Evolutionary conservation across 345 rosid species (phyloP).

Genomic region (Theobroma cacao): DNA sequence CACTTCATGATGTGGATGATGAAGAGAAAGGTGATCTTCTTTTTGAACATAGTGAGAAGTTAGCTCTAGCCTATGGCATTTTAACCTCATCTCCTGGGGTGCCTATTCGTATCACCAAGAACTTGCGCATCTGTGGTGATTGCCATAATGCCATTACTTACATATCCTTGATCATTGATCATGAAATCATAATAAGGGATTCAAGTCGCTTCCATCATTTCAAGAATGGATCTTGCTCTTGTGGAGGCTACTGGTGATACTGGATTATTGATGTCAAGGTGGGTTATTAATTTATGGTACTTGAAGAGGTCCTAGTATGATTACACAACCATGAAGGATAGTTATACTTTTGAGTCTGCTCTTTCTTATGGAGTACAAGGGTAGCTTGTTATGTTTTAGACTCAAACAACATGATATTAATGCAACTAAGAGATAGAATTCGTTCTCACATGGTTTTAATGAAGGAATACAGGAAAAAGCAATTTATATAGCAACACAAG

Average conservation of each 20-base stretch:
- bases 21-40: conserved; percentile 85
- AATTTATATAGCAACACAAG: not conserved
- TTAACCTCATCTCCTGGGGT: conserved; percentile 52
- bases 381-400: not conserved
- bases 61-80: conserved; percentile 80
- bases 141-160: conserved; percentile 73
- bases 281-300: not conserved
- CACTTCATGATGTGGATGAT: conserved; percentile 88
- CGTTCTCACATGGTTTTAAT: not conserved
- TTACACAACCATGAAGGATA: not conserved
- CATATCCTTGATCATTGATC: conserved; percentile 60
- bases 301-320: not conserved
- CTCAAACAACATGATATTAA: not conserved
- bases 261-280: not conserved
- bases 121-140: conserved; percentile 79
- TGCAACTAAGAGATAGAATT: not conserved
- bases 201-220: conserved; percentile 93
- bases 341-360: not conserved
- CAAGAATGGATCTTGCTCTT: conserved; percentile 75
- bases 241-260: conserved; percentile 76
- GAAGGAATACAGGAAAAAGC: not conserved
- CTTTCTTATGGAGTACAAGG: not conserved
- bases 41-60: conserved; percentile 77
- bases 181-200: conserved; percentile 79
- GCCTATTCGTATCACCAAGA: conserved; percentile 73